A percentile compares a stretch with the other conserved stretches of the same genome.
phyloP scores from a whole-genome alignment of 2,329 filamentous ascomycete genomes.

The Fusarium stilboides region DNA sequence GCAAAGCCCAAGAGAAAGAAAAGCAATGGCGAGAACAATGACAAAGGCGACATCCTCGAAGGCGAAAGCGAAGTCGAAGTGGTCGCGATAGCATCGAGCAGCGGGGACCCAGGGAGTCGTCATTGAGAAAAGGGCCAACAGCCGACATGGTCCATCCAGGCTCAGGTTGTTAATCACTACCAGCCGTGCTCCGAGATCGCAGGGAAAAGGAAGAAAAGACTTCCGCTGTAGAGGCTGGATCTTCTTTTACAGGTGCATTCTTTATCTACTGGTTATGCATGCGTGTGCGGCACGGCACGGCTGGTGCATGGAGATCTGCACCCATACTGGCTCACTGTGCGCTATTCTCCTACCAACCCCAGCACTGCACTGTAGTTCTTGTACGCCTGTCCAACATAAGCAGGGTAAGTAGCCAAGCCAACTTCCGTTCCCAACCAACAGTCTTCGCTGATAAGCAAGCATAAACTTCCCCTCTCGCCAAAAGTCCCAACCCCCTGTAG shows the following conservation, averaged over 20 bases:
- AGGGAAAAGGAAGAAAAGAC: not conserved
- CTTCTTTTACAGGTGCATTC: not conserved
- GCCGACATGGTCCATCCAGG: not conserved
- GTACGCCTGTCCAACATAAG: no score
- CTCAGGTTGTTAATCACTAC: not conserved
- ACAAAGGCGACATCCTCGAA: not conserved
- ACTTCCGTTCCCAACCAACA: no score
- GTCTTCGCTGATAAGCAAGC: not conserved
- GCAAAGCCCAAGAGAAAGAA: not conserved
- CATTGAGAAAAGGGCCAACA: not conserved
- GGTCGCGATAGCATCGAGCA: not conserved
- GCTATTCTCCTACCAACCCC: not conserved
- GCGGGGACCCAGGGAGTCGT: slow-evolving; percentile 2
- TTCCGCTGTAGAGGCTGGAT: not conserved
- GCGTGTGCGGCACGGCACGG: slow-evolving; percentile 5
- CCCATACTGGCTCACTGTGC: not conserved
- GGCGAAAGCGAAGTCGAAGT: not conserved
- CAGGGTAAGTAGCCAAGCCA: no score
- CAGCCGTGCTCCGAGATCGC: not conserved
- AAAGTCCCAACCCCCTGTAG: slow-evolving; percentile 1
- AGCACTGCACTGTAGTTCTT: not conserved
- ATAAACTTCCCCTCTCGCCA: not conserved
- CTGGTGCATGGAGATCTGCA: not conserved
- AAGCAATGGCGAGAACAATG: not conserved
- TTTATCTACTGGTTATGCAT: slow-evolving; percentile 1